Evolutionary conservation across 768 basidiomycete species (phyloP).

Genomic region (Leccinellum rugosiceps): DNA sequence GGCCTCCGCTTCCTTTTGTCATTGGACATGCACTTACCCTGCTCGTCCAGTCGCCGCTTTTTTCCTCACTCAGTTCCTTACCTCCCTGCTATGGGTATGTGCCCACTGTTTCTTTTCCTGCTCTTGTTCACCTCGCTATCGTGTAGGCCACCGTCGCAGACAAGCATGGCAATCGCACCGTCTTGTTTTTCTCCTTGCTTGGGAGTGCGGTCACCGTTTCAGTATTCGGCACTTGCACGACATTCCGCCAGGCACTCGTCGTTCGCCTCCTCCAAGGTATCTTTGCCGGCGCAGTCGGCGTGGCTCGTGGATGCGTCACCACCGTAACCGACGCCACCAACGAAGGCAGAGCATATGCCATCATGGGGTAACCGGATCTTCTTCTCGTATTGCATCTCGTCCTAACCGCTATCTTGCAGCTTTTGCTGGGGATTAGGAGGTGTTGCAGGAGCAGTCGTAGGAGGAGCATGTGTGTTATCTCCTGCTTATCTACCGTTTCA

Average conservation of each 20-base stretch:
- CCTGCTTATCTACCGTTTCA: neutral
- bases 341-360: slow-evolving; percentile 92
- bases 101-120: neutral
- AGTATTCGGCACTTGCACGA: slow-evolving; percentile 73
- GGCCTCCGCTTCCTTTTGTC: slow-evolving; percentile 20
- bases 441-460: slow-evolving; percentile 84
- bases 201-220: slow-evolving; percentile 81
- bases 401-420: slow-evolving; percentile 33
- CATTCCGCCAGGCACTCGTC: slow-evolving; percentile 75
- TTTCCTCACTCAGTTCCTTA: slow-evolving; percentile 95
- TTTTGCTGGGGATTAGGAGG: slow-evolving; percentile 98
- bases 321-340: slow-evolving; percentile 89
- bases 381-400: neutral
- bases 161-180: slow-evolving; percentile 81
- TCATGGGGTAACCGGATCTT: slow-evolving; percentile 58
- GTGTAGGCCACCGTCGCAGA: slow-evolving; percentile 89
- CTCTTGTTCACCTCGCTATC: neutral
- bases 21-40: slow-evolving; percentile 8
- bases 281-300: slow-evolving; percentile 92
- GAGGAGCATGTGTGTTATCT: slow-evolving; percentile 65
- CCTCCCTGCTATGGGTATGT: slow-evolving; percentile 86
- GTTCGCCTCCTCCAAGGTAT: slow-evolving; percentile 89
- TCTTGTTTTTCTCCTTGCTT: slow-evolving; percentile 79
- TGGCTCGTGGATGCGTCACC: slow-evolving; percentile 84
- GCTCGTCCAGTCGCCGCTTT: slow-evolving; percentile 63